These are phyloP conservation scores for Apophysomyces trapeziformis DNA, from an alignment of 371 early-diverging fungal species.

Conservation along the genomic window DNA sequence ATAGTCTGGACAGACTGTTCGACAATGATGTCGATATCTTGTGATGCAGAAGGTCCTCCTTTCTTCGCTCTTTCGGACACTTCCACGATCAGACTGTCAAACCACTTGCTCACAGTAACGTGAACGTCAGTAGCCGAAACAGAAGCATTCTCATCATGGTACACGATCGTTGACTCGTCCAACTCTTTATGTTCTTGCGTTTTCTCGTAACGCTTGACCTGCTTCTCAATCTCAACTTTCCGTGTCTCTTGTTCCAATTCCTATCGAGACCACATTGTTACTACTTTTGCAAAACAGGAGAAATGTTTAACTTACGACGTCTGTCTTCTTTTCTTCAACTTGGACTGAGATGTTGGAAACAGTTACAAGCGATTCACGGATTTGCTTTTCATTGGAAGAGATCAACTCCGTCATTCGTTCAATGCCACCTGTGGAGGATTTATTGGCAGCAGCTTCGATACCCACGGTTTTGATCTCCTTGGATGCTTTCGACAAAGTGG, in stretches of 20 bases:
- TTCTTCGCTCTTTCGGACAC: conserved; percentile 36
- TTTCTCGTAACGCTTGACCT: neutral
- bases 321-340: neutral
- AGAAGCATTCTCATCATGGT: neutral
- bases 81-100: conserved; percentile 20
- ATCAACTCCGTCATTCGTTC: conserved; percentile 32
- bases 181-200: neutral
- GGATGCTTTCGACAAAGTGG: conserved; percentile 21
- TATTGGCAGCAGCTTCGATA: conserved; percentile 15
- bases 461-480: conserved; percentile 29
- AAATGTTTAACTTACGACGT: neutral
- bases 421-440: conserved; percentile 22
- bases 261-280: neutral
- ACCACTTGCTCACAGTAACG: conserved; percentile 27
- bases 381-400: conserved; percentile 28
- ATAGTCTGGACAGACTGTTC: conserved; percentile 11
- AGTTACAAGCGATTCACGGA: conserved; percentile 24
- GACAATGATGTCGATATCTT: conserved; percentile 6
- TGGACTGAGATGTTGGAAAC: conserved; percentile 24
- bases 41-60: conserved; percentile 33
- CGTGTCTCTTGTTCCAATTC: neutral
- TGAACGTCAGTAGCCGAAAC: conserved; percentile 20
- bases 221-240: neutral
- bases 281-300: neutral
- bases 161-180: neutral